A percentile compares a stretch with the other conserved stretches of the same genome.
Conservation (phyloP, 306 rosid genomes). For the Dryas drummondii region DNA sequence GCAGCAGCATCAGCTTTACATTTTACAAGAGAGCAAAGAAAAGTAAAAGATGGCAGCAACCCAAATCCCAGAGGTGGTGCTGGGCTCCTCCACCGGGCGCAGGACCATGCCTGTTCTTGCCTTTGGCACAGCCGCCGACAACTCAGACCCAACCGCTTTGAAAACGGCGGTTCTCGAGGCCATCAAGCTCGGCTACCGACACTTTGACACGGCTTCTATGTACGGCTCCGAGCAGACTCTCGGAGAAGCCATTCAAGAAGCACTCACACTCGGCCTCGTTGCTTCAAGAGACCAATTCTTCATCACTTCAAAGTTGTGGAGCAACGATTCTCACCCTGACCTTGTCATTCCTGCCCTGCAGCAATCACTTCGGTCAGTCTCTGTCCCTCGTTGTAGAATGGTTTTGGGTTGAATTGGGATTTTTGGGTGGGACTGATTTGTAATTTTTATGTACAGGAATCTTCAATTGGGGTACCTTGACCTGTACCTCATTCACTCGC, state of each 20-base stretch:
- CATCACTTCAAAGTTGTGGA: constrained; percentile 29
- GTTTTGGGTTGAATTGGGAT: too few species aligned
- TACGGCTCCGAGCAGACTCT: constrained; percentile 32
- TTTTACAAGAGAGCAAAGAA: too few species aligned
- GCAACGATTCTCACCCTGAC: constrained; percentile 24
- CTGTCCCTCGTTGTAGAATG: too few species aligned
- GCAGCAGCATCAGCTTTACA: too few species aligned
- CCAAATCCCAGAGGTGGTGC: constrained; percentile 12
- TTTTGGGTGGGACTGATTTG: too few species aligned
- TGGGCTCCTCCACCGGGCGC: neutral
- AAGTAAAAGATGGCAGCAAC: neutral
- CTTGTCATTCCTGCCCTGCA: constrained; percentile 23
- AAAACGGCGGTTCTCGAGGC: constrained; percentile 23
- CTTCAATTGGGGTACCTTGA: constrained; percentile 32
- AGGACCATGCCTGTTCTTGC: neutral
- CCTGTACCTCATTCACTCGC: constrained; percentile 34
- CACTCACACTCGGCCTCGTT: constrained; percentile 21
- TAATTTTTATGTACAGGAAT: neutral
- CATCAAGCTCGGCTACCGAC: constrained; percentile 30
- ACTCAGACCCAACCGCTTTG: neutral
- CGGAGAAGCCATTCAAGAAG: constrained; percentile 27
- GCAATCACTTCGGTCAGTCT: constrained; percentile 20
- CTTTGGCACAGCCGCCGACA: neutral
- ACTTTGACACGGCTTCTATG: constrained; percentile 25
- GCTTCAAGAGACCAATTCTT: constrained; percentile 24